Evolutionary conservation across 2,329 filamentous ascomycete genomes (phyloP), one percentile per base, ranked within the genome.

Genomic region (Incumbomyces delicatus): DNA sequence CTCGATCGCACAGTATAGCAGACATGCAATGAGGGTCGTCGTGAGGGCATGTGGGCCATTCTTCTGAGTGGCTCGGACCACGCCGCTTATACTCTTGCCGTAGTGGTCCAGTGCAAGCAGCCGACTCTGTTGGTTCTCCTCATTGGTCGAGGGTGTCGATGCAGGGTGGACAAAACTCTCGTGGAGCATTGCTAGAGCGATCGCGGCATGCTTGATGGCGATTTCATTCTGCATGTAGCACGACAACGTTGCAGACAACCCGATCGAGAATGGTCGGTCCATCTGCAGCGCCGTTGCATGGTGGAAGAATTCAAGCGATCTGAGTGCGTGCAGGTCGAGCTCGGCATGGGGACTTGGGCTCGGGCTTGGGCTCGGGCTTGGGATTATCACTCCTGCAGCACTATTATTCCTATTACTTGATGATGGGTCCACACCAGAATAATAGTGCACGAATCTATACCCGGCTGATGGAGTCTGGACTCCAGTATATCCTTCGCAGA

Each of bases 1-100:
- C 57, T 77, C 75, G 41, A 77, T 69, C 53, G 73, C 74, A 18
- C 73, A 70, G 50, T 77, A 75, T 17, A 77, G 59, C 1, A 75
- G 57, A 50, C 72, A 75, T 5, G 69, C 69, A 2, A 74, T 60
- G 13, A 76, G 54, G 1, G 66, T 60, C 2, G 61, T 58, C 34
- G 61, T 58, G 17, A 61, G 59, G 13, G 50, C 63, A 56, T 57
- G 49, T 12, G 63, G 52, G 13, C 60, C 53, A 38, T 55, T 50
- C 2, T 61, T 55, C 49, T 65, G 65, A 18, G 68, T 65, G 32
- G 67, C 53, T 7, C 49, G 50, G 2, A 60, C 50, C 20, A 75
- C 50, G 16, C 66, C 63, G 0, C 61, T 58, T 31, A 77, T 71
- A 2, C 74, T 69, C 45, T 68, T 68, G 48, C 70, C 70, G 53